These are phyloP conservation scores for Diaporthe capsici DNA, from an alignment of 2,329 filamentous ascomycete genomes.

Conservation along the genomic window DNA sequence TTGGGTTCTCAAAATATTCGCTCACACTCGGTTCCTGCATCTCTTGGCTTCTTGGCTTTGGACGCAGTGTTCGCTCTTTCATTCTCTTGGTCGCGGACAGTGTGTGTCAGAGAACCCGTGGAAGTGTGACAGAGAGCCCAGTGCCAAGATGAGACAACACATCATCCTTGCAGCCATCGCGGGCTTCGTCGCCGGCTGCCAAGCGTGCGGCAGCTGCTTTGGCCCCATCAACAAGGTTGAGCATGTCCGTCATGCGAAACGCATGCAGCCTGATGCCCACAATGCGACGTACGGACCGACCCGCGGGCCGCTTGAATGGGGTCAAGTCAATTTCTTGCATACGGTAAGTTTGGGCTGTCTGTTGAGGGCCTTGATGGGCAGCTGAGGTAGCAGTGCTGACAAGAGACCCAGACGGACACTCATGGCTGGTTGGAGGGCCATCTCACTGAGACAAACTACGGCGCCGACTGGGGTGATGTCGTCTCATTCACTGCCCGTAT, in stretches of 20 bases:
- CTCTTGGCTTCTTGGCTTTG: conserved; percentile 12
- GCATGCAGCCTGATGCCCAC: conserved; percentile 62
- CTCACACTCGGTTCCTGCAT: background rate
- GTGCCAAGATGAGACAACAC: conserved; percentile 37
- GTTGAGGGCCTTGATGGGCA: background rate
- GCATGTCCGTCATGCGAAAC: conserved; percentile 63
- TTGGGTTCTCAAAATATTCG: background rate
- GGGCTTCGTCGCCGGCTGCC: conserved; percentile 41
- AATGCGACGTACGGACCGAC: conserved; percentile 60
- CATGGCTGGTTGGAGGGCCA: conserved; percentile 74
- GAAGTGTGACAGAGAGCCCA: background rate
- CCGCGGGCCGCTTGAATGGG: conserved; percentile 67
- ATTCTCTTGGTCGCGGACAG: background rate
- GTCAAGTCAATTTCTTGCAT: conserved; percentile 73
- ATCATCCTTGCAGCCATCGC: conserved; percentile 39
- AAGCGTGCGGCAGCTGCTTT: conserved; percentile 59
- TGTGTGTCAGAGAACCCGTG: background rate
- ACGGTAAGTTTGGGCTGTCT: conserved; percentile 54
- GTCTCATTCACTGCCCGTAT: conserved; percentile 72
- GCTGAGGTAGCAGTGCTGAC: background rate
- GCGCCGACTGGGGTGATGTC: conserved; percentile 77
- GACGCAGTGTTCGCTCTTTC: background rate
- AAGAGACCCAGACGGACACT: conserved; percentile 63
- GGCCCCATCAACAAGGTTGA: conserved; percentile 57
- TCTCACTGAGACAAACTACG: conserved; percentile 73